phyloP scores from a whole-genome alignment of 129 eudicot species.

The Tanacetum coccineum region DNA sequence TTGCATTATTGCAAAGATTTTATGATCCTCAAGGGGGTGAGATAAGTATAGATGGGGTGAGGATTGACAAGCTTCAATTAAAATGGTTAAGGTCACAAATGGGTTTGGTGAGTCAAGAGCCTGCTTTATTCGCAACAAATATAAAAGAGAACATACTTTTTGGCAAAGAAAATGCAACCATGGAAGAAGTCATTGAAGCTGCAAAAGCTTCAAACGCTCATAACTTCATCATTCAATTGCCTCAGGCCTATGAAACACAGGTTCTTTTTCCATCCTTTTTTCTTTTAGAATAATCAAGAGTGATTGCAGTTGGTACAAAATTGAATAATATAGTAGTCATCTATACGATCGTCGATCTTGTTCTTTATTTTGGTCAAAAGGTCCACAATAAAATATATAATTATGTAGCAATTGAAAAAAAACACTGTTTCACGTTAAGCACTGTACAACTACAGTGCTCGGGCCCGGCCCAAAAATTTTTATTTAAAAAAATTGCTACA shows the following conservation, averaged over 20 bases:
- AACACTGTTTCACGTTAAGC: too few species aligned
- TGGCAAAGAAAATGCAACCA: constrained; percentile 84
- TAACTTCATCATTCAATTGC: constrained; percentile 78
- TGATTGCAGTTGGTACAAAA: not conserved
- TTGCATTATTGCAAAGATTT: constrained; percentile 67
- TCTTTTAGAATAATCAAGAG: not conserved
- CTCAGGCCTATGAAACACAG: constrained; percentile 92
- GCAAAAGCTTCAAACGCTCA: constrained; percentile 89
- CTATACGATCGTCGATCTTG: too few species aligned
- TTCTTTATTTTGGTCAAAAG: too few species aligned
- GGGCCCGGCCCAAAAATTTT: too few species aligned
- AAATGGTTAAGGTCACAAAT: constrained; percentile 91
- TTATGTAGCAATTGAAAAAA: too few species aligned
- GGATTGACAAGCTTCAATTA: constrained; percentile 58
- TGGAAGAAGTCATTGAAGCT: constrained; percentile 77
- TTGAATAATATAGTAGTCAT: too few species aligned
- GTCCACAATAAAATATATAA: too few species aligned
- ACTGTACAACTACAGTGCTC: too few species aligned
- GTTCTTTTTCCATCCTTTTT: constrained; percentile 27
- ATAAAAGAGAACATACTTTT: constrained; percentile 89
- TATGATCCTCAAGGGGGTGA: constrained; percentile 75
- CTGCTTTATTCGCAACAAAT: constrained; percentile 74
- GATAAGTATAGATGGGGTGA: constrained; percentile 59
- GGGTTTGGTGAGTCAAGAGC: constrained; percentile 98
- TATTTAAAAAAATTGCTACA: too few species aligned